Evolutionary conservation across 805 yeast species (phyloP).

Genomic region (Maudiozyma serrabonitensis): DNA sequence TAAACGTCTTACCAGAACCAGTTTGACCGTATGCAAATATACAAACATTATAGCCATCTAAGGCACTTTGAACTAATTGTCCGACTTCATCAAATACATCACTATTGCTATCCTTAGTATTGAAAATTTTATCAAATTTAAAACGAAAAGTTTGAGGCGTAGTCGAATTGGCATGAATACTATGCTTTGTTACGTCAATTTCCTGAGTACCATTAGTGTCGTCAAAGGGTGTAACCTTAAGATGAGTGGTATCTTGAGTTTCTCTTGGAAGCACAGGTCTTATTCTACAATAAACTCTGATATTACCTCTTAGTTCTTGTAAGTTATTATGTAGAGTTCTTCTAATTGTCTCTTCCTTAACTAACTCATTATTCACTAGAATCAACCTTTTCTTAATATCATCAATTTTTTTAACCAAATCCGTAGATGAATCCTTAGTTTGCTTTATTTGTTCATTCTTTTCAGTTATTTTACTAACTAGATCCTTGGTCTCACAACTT

Average conservation of each 20-base stretch:
- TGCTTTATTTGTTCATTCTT: constrained; percentile 7
- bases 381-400: constrained; percentile 26
- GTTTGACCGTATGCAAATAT: constrained; percentile 97
- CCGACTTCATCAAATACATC: constrained; percentile 77
- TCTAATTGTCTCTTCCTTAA: constrained; percentile 44
- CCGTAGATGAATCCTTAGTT: constrained; percentile 15
- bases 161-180: neutral
- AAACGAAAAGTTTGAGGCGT: constrained; percentile 30
- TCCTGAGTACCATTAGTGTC: constrained; percentile 21
- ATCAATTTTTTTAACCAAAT: constrained; percentile 24
- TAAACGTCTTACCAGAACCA: constrained; percentile 87
- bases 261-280: constrained; percentile 42
- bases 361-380: constrained; percentile 30
- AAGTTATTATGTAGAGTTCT: constrained; percentile 60
- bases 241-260: constrained; percentile 19
- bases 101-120: constrained; percentile 39
- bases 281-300: constrained; percentile 81
- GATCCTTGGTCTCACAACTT: constrained; percentile 15
- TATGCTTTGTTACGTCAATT: constrained; percentile 14
- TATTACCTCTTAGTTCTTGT: constrained; percentile 86
- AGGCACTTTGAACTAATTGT: constrained; percentile 72
- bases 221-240: constrained; percentile 25
- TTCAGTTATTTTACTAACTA: constrained; percentile 21
- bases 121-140: constrained; percentile 72
- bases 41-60: constrained; percentile 87